Conservation (phyloP, 345 rosid species). For the Viola odorata region DNA sequence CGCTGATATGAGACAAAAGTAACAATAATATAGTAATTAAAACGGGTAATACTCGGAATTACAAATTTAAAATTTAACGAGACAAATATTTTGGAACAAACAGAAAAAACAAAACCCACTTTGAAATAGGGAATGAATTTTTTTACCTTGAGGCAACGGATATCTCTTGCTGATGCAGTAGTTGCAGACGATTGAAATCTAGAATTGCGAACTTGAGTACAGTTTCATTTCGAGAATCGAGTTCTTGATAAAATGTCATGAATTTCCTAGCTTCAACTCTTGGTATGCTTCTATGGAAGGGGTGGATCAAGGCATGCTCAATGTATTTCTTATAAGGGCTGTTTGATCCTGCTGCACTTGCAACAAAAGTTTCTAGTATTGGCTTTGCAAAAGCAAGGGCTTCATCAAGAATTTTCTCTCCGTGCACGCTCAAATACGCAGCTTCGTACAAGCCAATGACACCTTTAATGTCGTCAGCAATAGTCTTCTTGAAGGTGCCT, state of each 20-base stretch:
- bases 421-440: slow-evolving; percentile 17
- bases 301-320: neutral
- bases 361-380: neutral
- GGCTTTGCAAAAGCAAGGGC: slow-evolving; percentile 17
- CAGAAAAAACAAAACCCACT: no score
- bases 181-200: slow-evolving; percentile 12
- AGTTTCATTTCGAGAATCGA: slow-evolving; percentile 3
- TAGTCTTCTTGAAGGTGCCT: slow-evolving; percentile 18
- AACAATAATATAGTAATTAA: no score
- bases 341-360: neutral
- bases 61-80: no score
- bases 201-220: slow-evolving; percentile 11
- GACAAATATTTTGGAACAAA: no score
- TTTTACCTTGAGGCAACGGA: neutral
- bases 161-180: slow-evolving; percentile 10
- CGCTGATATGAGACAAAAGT: no score
- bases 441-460: slow-evolving; percentile 39
- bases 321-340: neutral
- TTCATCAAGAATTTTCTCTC: slow-evolving; percentile 31
- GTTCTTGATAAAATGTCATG: slow-evolving; percentile 1
- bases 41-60: no score
- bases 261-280: slow-evolving; percentile 1
- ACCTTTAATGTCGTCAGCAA: slow-evolving; percentile 21
- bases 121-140: no score
- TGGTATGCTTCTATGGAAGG: neutral